Evolutionary conservation across 495 filamentous ascomycete species (phyloP), one percentile per base, ranked within the genome.

Genomic region (Baudoinia panamericana): DNA sequence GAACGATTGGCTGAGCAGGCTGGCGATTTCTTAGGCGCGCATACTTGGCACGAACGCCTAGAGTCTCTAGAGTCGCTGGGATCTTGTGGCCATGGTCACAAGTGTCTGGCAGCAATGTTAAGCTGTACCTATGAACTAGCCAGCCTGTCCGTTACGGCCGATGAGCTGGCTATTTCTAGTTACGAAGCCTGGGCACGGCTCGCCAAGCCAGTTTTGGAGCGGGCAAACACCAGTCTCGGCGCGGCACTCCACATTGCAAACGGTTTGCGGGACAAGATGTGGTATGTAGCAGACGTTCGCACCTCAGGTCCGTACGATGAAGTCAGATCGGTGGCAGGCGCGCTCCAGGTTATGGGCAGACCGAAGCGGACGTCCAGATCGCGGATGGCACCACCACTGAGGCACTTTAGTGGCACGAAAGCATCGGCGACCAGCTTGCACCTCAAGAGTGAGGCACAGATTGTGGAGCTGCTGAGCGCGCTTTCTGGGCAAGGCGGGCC

Each of bases 231-330:
- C 6, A 29, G 35, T 5, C 28, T 42, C 6, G 11, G 8, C 4
- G 17, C 30, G n/a, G 15, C n/a, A 8, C 12, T 12, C 9, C n/a
- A 20, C 3, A n/a, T 10, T 19, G 37, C 24, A 2, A 24, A 34
- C 16, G 19, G 13, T 17, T 63, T 88, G 15, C 71, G 90, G 29
- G 80, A 92, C 58, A 96, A 96, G 67, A 93, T 94, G 84, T 97
- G 90, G 90, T 97, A 93, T 58, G 82, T 90, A 49, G 93, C 87
- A 5, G 90, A 96, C 58, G 90, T 96, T 30, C 78, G 81, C 40
- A 88, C 93, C 53, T 95, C 88, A 13, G 83, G 75, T 29, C 71
- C 75, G 2, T 97, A 94, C 53, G 88, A 93, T 43, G 82, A 92
- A 56, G 85, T 85, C 17, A 77, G 78, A 43, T 79, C 88, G 56